Evolutionary conservation across 2,329 filamentous ascomycete genomes (phyloP), one percentile per base, ranked within the genome.

Genomic region (Neospermospora avenae): DNA sequence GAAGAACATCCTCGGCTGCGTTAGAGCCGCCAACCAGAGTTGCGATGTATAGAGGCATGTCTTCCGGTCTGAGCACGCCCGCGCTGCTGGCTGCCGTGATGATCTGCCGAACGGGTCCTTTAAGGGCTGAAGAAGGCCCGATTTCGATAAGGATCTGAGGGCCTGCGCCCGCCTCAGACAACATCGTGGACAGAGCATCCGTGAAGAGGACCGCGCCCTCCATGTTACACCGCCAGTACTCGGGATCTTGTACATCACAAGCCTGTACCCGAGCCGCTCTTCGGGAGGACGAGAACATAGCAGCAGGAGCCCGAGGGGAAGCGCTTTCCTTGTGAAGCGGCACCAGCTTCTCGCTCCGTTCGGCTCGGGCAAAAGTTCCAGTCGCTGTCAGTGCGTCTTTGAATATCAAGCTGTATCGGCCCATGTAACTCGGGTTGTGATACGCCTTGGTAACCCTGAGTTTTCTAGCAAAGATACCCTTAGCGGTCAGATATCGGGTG

Each of bases 211-310:
- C 80, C 1, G 74, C 74, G 0, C 74, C 76, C 0, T 75, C 70
- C 67, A 81, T 66, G 56, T 81, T 81, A 5, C 68, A 63, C 3
- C 70, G 69, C 80, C 80, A 82, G 64, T 81, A 81, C 0, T 63
- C 55, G 0, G 68, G 64, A 11, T 42, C 24, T n/a, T 62, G 8
- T 13, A 51, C 37, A 3, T 67, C 54, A 7, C 51, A 42, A 16
- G 68, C 69, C 1, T 42, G 49, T 4, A 66, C 53, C 11, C 28
- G 28, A 10, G 28, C 28, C 28, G 28, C 28, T 31, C 28, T 31
- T 31, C 28, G 28, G 28, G 28, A 31, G 11, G 64, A 65, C 2
- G 65, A 79, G 5, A 83, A 74, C 25, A 78, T 75, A 18, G 18
- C 8, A n/a, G 31, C 24, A 10, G 28, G 28, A 31, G 28, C 28